Evolutionary conservation across 495 filamentous ascomycete species (phyloP).

Genomic region (Penicillium mononematosum): DNA sequence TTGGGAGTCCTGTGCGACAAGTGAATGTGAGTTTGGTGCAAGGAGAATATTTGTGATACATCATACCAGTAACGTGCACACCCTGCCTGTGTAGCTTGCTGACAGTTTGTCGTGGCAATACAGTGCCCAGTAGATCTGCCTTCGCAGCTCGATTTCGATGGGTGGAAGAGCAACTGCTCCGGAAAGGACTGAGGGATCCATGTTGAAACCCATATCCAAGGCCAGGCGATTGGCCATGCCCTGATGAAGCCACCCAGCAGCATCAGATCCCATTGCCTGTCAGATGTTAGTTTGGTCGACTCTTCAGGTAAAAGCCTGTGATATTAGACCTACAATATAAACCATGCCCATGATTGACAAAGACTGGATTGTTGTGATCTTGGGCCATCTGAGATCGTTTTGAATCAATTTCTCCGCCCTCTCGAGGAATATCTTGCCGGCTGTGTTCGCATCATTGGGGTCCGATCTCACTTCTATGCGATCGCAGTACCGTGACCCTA

Average conservation of each 20-base stretch:
- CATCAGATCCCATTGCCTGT: constrained; percentile 31
- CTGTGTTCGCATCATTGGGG: constrained; percentile 58
- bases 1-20: constrained; percentile 25
- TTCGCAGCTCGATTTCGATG: constrained; percentile 30
- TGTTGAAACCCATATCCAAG: constrained; percentile 32
- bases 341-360: constrained; percentile 63
- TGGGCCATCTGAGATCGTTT: constrained; percentile 55
- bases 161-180: constrained; percentile 21
- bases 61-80: constrained; percentile 33
- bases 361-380: constrained; percentile 74
- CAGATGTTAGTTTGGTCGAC: neutral
- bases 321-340: constrained; percentile 24
- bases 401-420: constrained; percentile 59
- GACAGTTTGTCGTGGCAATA: constrained; percentile 35
- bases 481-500: constrained; percentile 72
- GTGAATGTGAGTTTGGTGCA: neutral
- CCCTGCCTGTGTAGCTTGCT: constrained; percentile 32
- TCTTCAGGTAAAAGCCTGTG: neutral
- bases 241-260: constrained; percentile 32
- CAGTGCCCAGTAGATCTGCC: constrained; percentile 34
- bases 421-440: constrained; percentile 71
- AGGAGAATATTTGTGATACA: too few relatives aligned
- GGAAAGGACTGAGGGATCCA: constrained; percentile 28
- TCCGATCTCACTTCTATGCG: constrained; percentile 60
- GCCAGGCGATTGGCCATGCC: constrained; percentile 32